phyloP scores from a whole-genome alignment of 108 stramenopile genomes.

The Stephanodiscus minutulus region DNA sequence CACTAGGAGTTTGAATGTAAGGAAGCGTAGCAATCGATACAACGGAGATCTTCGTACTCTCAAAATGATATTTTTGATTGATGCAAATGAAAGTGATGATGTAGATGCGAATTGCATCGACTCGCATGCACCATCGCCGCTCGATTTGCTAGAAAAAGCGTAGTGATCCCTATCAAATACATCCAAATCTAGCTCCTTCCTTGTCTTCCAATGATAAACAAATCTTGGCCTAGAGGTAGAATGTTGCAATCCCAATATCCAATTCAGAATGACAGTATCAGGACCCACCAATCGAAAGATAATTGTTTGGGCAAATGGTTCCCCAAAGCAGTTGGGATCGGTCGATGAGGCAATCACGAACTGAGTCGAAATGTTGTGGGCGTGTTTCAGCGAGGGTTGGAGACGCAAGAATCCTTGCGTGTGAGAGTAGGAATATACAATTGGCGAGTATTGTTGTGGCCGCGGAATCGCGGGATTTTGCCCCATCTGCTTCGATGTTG shows the following conservation, averaged over 20 bases:
- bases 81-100: slow-evolving; percentile 1
- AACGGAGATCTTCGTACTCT: slow-evolving; percentile 44
- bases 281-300: slow-evolving; percentile 53
- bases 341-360: slow-evolving; percentile 53
- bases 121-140: neutral
- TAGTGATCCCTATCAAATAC: slow-evolving; percentile 53
- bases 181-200: slow-evolving; percentile 43
- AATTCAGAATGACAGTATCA: slow-evolving; percentile 77
- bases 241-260: slow-evolving; percentile 56
- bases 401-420: slow-evolving; percentile 66
- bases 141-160: slow-evolving; percentile 29
- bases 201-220: slow-evolving; percentile 42
- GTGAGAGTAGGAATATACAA: slow-evolving; percentile 63
- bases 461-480: neutral
- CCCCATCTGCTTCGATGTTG: slow-evolving; percentile 12
- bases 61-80: slow-evolving; percentile 13
- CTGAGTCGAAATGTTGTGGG: slow-evolving; percentile 59
- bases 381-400: slow-evolving; percentile 40
- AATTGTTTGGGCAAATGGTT: slow-evolving; percentile 67
- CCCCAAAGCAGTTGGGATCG: slow-evolving; percentile 75
- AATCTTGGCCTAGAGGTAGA: slow-evolving; percentile 11
- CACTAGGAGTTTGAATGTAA: slow-evolving; percentile 65
- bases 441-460: slow-evolving; percentile 21
- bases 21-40: slow-evolving; percentile 36
- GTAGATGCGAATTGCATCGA: neutral